Percentiles rank a stretch among this genome's conserved stretches.
phyloP scores from a whole-genome alignment of 139 green algal genomes.

The Limnomonas spitsbergensis region DNA sequence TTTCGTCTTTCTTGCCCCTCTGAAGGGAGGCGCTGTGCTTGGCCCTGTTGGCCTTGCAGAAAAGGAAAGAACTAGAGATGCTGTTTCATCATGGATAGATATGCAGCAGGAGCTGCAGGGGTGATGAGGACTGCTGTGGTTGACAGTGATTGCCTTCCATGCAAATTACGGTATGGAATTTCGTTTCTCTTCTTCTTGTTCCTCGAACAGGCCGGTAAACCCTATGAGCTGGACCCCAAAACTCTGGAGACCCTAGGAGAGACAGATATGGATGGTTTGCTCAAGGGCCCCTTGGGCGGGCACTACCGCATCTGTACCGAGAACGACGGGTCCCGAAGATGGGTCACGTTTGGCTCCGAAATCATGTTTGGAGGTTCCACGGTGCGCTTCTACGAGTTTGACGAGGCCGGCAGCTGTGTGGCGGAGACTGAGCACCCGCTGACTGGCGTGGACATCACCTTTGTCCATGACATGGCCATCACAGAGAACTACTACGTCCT shows the following conservation, averaged over 20 bases:
- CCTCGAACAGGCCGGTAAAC: slow-evolving; percentile 37
- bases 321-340: slow-evolving; percentile 8
- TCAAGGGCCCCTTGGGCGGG: slow-evolving; percentile 31
- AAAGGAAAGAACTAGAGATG: too few relatives aligned
- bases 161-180: too few relatives aligned
- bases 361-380: slow-evolving; percentile 15
- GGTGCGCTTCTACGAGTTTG: slow-evolving; percentile 33
- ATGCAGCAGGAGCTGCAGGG: too few relatives aligned
- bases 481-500: slow-evolving; percentile 56
- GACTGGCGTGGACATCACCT: slow-evolving; percentile 27
- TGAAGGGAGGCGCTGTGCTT: too few relatives aligned
- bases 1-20: too few relatives aligned
- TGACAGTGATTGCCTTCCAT: too few relatives aligned
- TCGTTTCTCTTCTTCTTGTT: too few relatives aligned
- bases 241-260: slow-evolving; percentile 44
- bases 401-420: slow-evolving; percentile 13
- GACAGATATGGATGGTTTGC: slow-evolving; percentile 34
- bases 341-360: slow-evolving; percentile 21
- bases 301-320: slow-evolving; percentile 44
- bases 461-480: slow-evolving; percentile 56
- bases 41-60: too few relatives aligned
- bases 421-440: slow-evolving; percentile 21
- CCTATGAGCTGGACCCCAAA: slow-evolving; percentile 36
- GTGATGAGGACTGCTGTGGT: too few relatives aligned
- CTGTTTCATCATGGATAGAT: too few relatives aligned